Percentiles rank a stretch among this genome's conserved stretches.
Conservation (phyloP, 768 basidiomycete genomes). For the Hypsizygus marmoreus region DNA sequence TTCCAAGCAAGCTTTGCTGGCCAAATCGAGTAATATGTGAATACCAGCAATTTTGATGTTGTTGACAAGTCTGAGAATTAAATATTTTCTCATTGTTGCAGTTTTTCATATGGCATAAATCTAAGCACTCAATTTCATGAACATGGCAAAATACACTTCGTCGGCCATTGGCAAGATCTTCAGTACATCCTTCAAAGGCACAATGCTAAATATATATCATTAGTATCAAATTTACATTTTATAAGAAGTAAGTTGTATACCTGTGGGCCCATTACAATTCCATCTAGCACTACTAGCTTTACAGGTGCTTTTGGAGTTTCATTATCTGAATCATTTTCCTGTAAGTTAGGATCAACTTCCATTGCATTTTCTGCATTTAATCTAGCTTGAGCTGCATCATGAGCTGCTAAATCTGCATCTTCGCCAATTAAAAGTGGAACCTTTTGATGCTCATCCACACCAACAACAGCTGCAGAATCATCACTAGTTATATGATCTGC, state of each 20-base stretch:
- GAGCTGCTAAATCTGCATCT: neutral
- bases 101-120: conserved; percentile 18
- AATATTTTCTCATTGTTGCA: conserved; percentile 15
- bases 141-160: conserved; percentile 24
- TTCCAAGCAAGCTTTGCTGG: conserved; percentile 11
- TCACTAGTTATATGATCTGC: conserved; percentile 8
- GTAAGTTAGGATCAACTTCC: neutral
- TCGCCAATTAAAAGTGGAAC: conserved; percentile 3
- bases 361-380: neutral
- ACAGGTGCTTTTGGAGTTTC: conserved; percentile 7
- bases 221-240: neutral
- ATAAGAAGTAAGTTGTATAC: neutral
- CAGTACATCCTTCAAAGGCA: conserved; percentile 22
- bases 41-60: conserved; percentile 24
- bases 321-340: no score
- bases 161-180: conserved; percentile 19
- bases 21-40: conserved; percentile 11
- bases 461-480: conserved; percentile 14
- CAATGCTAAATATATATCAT: conserved; percentile 19
- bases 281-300: conserved; percentile 14
- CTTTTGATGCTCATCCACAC: conserved; percentile 13
- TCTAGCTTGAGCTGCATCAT: neutral
- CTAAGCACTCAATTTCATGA: conserved; percentile 21
- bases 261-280: conserved; percentile 14
- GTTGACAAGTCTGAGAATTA: conserved; percentile 22